A percentile compares a stretch with the other conserved stretches of the same genome.
Conservation (phyloP, 805 yeast genomes). For the Nakazawaea anatomiae region DNA sequence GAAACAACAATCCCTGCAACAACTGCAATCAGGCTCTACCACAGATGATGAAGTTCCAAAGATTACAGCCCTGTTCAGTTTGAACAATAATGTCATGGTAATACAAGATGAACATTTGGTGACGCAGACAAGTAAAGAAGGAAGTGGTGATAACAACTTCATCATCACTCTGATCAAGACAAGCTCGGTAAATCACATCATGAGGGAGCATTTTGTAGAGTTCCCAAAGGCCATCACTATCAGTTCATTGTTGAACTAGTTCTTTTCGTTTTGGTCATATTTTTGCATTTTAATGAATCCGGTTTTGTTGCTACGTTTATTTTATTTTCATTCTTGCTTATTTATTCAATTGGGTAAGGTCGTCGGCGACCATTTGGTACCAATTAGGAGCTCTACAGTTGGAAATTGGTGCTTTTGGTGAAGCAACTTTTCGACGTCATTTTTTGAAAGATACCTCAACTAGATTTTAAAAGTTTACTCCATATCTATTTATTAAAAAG, state of each 20-base stretch:
- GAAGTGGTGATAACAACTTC: conserved; percentile 1
- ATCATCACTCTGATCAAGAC: conserved; percentile 7
- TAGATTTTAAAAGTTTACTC: too few relatives aligned
- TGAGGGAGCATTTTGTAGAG: conserved; percentile 1
- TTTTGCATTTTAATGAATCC: too few relatives aligned
- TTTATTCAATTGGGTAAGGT: neutral
- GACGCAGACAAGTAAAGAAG: conserved; percentile 5
- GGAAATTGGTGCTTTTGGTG: too few relatives aligned
- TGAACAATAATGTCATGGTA: conserved; percentile 9
- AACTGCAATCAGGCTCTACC: neutral
- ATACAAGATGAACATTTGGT: conserved; percentile 8
- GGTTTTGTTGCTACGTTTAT: neutral
- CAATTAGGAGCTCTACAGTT: too few relatives aligned
- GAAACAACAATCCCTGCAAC: neutral
- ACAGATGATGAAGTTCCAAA: conserved; percentile 1
- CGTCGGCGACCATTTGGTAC: too few relatives aligned
- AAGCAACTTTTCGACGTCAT: neutral
- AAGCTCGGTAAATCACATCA: conserved; percentile 1
- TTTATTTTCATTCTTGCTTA: neutral
- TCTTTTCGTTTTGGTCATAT: neutral
- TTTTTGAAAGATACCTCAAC: too few relatives aligned
- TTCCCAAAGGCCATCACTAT: conserved; percentile 8
- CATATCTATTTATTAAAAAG: neutral
- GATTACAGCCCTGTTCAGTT: neutral
- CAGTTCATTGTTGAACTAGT: conserved; percentile 6